These are phyloP conservation scores for Aspergillus bertholletiae DNA, from an alignment of 495 filamentous ascomycete genomes.

Conservation along the genomic window DNA sequence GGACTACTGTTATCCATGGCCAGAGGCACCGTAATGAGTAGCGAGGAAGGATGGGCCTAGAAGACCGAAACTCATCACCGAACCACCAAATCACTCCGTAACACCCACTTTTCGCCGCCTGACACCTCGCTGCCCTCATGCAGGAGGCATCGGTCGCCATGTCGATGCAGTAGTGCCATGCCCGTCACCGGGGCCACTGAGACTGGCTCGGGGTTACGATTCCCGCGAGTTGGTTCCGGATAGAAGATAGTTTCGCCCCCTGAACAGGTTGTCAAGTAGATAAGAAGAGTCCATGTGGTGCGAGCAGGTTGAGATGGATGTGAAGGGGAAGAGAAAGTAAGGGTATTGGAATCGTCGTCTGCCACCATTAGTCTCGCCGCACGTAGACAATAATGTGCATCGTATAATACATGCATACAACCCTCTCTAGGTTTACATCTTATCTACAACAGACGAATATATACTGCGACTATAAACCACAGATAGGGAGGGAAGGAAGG, in stretches of 20 bases:
- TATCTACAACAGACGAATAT: background rate
- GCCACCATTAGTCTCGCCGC: conserved; percentile 6
- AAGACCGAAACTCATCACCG: conserved; percentile 13
- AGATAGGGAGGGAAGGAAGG: background rate
- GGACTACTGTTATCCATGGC: background rate
- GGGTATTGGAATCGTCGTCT: conserved; percentile 77
- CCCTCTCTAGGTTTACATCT: background rate
- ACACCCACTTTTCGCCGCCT: conserved; percentile 87
- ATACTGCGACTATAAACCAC: background rate
- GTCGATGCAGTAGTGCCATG: conserved; percentile 81
- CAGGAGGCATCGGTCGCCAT: conserved; percentile 84
- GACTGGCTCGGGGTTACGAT: conserved; percentile 55
- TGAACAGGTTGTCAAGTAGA: conserved; percentile 77
- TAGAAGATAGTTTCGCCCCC: conserved; percentile 95
- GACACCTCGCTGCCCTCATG: conserved; percentile 82
- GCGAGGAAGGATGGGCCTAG: background rate
- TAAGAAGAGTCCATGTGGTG: conserved; percentile 89
- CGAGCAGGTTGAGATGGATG: conserved; percentile 47
- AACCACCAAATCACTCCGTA: conserved; percentile 84
- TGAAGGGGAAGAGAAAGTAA: conserved; percentile 50
- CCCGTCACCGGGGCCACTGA: conserved; percentile 72
- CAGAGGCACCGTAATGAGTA: background rate
- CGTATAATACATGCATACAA: no score
- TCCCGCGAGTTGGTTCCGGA: conserved; percentile 57
- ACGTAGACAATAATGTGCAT: no score